A percentile compares a stretch with the other conserved stretches of the same genome.
phyloP scores from a whole-genome alignment of 352 stramenopile species.

The Globisporangium spinosum region DNA sequence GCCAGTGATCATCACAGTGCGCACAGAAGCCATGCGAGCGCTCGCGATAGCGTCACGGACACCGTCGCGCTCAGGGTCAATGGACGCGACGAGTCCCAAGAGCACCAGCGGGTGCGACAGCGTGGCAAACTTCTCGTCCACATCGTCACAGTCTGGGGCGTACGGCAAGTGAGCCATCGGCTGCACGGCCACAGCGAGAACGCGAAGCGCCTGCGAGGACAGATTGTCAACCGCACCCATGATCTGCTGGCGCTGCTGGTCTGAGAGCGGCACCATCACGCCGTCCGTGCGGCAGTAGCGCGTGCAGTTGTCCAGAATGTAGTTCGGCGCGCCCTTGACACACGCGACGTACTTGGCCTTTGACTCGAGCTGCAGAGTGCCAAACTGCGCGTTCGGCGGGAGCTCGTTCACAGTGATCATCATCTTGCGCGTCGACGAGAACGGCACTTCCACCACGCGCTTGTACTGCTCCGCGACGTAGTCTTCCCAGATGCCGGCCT shows the following conservation, averaged over 20 bases:
- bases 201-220: conserved; percentile 76
- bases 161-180: conserved; percentile 50
- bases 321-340: conserved; percentile 71
- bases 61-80: conserved; percentile 70
- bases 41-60: conserved; percentile 51
- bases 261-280: conserved; percentile 36
- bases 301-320: conserved; percentile 67
- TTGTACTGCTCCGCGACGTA: conserved; percentile 51
- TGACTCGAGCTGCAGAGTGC: conserved; percentile 28
- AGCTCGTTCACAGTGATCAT: conserved; percentile 88
- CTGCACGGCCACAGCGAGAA: conserved; percentile 89
- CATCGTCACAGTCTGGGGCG: conserved; percentile 37
- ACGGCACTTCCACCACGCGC: conserved; percentile 89
- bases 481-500: conserved; percentile 62
- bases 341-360: conserved; percentile 46
- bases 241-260: conserved; percentile 46
- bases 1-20: conserved; percentile 92
- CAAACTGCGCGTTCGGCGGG: conserved; percentile 36
- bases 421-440: conserved; percentile 93
- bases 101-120: conserved; percentile 84
- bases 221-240: conserved; percentile 55
- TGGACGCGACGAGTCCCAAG: conserved; percentile 91
- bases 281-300: conserved; percentile 50
- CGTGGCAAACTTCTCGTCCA: conserved; percentile 64
- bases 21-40: conserved; percentile 50